Base-by-base conservation (phyloP, 2,329 filamentous ascomycete genomes). In the Fusarium sp. region DNA sequence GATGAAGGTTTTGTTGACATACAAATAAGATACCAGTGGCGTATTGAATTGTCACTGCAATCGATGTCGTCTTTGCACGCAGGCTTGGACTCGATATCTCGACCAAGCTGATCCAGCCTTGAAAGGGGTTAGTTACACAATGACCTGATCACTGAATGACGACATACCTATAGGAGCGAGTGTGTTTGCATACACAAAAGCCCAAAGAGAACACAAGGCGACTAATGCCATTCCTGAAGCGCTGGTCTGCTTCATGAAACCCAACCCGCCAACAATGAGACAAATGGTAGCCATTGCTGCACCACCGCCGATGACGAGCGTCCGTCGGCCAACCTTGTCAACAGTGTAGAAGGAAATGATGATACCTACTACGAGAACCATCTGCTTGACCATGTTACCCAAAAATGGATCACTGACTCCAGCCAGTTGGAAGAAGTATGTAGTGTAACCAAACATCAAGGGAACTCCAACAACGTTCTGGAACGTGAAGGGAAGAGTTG, bases 51-150 rank as follows among this genome's bases (percentile, higher is more conserved):
- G 47, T 52, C 11, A 52, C 47, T 23, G 47, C 47, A 19, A 52
- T 52, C 2, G 47, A 52, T 33, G 47, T 52, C 11, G 47, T 52
- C n/a, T 52, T 52, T 23, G 47, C 47, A 23, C 47, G 47, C 16
- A 52, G 9, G n/a, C 30, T 52, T 11, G 47, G 47, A n/a, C 47
- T 52, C n/a, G 47, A 52, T 35, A 52, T 52, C n/a, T 52, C 47
- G 5, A 52, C 30, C n/a, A 52, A 52, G n/a, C 47, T 52, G 16
- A 52, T 35, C 47, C 47, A 52, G 11, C 47, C 47, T 52, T 35
- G 11, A 13, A 23, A 23, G 3, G 3, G 21, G 19, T 49, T 52
- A 52, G 47, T 23, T 2, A 35, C 21, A 25, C 8, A 6, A 12
- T 3, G n/a, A 25, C 3, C 5, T 15, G 6, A 35, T 6, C 6